These are phyloP conservation scores for Xerocomus brunneocitrinus DNA, from an alignment of 768 basidiomycete species.

Conservation along the genomic window DNA sequence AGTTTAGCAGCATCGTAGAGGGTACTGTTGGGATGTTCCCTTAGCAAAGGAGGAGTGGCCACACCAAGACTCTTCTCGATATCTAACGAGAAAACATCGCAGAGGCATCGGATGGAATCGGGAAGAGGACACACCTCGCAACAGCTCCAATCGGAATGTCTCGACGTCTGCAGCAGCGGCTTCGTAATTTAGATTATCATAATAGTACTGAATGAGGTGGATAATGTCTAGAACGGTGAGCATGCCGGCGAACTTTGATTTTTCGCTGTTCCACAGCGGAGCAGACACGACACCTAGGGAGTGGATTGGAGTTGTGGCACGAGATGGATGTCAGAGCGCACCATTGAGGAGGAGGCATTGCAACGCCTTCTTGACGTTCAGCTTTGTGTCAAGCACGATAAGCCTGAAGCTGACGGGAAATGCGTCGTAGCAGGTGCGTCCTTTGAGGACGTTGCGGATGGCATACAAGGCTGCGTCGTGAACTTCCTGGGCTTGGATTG, in stretches of 20 bases:
- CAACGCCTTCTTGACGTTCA: constrained; percentile 93
- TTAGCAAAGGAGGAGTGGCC: constrained; percentile 83
- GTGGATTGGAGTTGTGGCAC: neutral
- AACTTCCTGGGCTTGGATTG: constrained; percentile 47
- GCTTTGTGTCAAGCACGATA: constrained; percentile 93
- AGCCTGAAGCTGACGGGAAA: constrained; percentile 96
- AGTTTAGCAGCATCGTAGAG: constrained; percentile 87
- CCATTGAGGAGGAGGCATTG: constrained; percentile 83
- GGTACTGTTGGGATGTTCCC: constrained; percentile 82
- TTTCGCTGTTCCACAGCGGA: constrained; percentile 95
- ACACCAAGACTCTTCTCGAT: constrained; percentile 93
- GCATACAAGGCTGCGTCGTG: constrained; percentile 64
- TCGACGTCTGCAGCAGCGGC: constrained; percentile 89
- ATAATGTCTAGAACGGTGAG: constrained; percentile 99
- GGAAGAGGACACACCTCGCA: constrained; percentile 62
- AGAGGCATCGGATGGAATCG: constrained; percentile 8
- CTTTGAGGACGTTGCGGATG: constrained; percentile 80
- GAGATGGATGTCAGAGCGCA: constrained; percentile 20
- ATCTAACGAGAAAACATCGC: constrained; percentile 44
- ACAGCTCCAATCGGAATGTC: constrained; percentile 79
- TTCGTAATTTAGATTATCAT: constrained; percentile 76
- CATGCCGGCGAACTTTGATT: constrained; percentile 94
- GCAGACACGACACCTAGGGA: constrained; percentile 90
- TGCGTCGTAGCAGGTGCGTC: constrained; percentile 89
- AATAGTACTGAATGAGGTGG: constrained; percentile 98